phyloP scores from a whole-genome alignment of 2,329 filamentous ascomycete genomes.

The Corinectria fuckeliana region DNA sequence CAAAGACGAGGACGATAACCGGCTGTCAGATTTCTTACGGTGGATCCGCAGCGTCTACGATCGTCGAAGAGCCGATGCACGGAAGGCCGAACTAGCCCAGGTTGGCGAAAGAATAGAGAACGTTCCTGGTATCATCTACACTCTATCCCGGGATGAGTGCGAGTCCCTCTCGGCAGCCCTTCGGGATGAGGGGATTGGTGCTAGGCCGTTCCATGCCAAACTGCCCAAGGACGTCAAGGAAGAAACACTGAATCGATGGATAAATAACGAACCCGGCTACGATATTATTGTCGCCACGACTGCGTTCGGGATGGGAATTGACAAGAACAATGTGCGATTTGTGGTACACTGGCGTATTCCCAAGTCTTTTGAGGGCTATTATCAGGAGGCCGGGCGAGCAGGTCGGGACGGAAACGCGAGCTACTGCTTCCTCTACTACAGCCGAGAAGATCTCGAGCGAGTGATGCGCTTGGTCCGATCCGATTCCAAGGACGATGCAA shows the following conservation, averaged over 20 bases:
- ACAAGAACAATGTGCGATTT: slow-evolving; percentile 93
- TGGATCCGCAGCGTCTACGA: slow-evolving; percentile 80
- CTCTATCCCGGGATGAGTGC: slow-evolving; percentile 75
- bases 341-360: slow-evolving; percentile 94
- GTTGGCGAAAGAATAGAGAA: slow-evolving; percentile 64
- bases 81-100: slow-evolving; percentile 64
- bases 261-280: slow-evolving; percentile 75
- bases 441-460: slow-evolving; percentile 82
- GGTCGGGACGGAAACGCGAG: slow-evolving; percentile 89
- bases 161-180: slow-evolving; percentile 72
- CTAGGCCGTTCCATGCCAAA: slow-evolving; percentile 75
- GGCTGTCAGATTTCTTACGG: slow-evolving; percentile 73
- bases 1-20: slow-evolving; percentile 73
- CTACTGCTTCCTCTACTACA: slow-evolving; percentile 90
- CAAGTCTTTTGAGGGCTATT: slow-evolving; percentile 94
- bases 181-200: slow-evolving; percentile 72
- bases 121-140: slow-evolving; percentile 82
- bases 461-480: slow-evolving; percentile 64
- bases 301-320: slow-evolving; percentile 97
- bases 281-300: slow-evolving; percentile 95
- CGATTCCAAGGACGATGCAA: slow-evolving; percentile 48
- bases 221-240: slow-evolving; percentile 72
- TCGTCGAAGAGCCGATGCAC: slow-evolving; percentile 66
- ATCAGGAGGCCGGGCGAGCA: slow-evolving; percentile 92
- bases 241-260: slow-evolving; percentile 74